Evolutionary conservation across 805 yeast genomes (phyloP), one percentile per base, ranked within the genome.

Genomic region (Metschnikowia lunata): DNA sequence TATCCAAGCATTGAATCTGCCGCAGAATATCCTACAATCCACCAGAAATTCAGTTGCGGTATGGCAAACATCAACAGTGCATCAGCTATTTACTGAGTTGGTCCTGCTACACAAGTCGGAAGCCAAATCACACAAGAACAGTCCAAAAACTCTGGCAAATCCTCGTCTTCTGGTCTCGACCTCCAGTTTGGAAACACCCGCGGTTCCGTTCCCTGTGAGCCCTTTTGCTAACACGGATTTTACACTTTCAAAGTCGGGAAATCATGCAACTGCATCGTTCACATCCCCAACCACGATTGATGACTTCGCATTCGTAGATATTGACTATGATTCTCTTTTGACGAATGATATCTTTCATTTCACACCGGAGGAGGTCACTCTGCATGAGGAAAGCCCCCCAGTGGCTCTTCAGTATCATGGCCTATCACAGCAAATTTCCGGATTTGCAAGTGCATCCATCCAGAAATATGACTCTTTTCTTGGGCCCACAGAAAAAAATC

Each of bases 381-480:
- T 39, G 26, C 32, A 34, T 13, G 47, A 48, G 6, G 34, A 35
- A 15, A 46, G 53, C 52, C 49, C 50, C 26, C 57, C 61, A 1
- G 54, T 54, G 4, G 56, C 56, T 3, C 44, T 57, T 33, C 58
- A 54, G 39, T 57, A 49, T 30, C 56, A 58, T 37, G 61, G 58
- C 1, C 38, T 54, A 29, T 51, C 61, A 8, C 49, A 54, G 7
- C 42, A 54, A 9, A 51, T 57, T 15, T 56, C 59, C 6, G 60
- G 61, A 12, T 58, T 58, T 36, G 47, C 58, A 14, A 45, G 49
- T 6, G 42, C 43, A 26, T 37, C 58, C 14, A 51, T 58, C 10
- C 50, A 50, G 30, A 49, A 54, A 26, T 57, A 54, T 38, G 55
- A 50, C 28, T 48, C 43, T 8, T 18, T 52, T 7, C 40, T 38